These are phyloP conservation scores for Coemansia sp. DNA, from an alignment of 192 early-diverging fungal genomes.

Conservation along the genomic window DNA sequence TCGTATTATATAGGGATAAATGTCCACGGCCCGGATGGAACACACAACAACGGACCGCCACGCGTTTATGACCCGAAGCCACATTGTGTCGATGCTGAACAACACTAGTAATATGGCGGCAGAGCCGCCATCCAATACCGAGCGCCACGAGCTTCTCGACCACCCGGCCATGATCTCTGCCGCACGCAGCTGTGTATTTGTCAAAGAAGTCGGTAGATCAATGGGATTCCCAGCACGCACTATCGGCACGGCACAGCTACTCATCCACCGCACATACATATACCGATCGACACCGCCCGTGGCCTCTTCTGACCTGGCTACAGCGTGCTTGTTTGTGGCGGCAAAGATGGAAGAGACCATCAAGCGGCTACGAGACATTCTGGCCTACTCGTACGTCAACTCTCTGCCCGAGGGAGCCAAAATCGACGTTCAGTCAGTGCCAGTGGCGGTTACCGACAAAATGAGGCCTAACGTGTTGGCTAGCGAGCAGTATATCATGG, in stretches of 20 bases:
- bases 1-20: background rate
- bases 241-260: slow-evolving; percentile 42
- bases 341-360: slow-evolving; percentile 86
- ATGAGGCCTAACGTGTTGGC: slow-evolving; percentile 62
- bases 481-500: slow-evolving; percentile 71
- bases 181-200: slow-evolving; percentile 37
- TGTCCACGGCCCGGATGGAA: slow-evolving; percentile 4
- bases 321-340: slow-evolving; percentile 74
- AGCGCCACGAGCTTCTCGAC: slow-evolving; percentile 29
- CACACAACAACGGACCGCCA: slow-evolving; percentile 14
- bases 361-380: slow-evolving; percentile 79
- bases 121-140: background rate
- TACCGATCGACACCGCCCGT: slow-evolving; percentile 16
- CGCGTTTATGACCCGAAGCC: slow-evolving; percentile 28
- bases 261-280: slow-evolving; percentile 44
- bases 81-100: slow-evolving; percentile 32
- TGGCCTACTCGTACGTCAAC: slow-evolving; percentile 57
- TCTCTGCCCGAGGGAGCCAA: background rate
- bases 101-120: slow-evolving; percentile 2
- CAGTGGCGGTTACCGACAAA: slow-evolving; percentile 61
- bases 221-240: slow-evolving; percentile 48
- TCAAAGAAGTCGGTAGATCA: slow-evolving; percentile 31
- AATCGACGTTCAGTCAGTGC: slow-evolving; percentile 32
- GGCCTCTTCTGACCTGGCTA: slow-evolving; percentile 46
- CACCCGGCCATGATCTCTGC: slow-evolving; percentile 38